Base-by-base conservation (phyloP, 768 basidiomycete genomes). In the Boletus rubropictus region DNA sequence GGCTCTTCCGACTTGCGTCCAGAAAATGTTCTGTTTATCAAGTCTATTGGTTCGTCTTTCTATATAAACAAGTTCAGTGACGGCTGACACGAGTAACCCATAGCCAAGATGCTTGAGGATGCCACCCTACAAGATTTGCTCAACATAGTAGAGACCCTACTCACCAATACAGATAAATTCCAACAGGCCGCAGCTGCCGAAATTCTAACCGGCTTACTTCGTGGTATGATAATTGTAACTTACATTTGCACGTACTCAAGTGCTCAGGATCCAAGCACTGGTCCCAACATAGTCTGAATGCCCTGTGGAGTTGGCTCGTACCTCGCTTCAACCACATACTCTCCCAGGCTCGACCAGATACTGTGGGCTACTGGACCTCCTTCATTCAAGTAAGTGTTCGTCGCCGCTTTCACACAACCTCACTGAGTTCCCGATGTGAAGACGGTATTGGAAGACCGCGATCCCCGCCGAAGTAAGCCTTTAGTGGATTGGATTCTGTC, bases 111-210 rank as follows among this genome's bases (percentile, higher is more conserved):
- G 60, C 81, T 81, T 48, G 80, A 78, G 46, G 70, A 70, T 47
- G 69, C 70, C 25, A 62, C 69, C 11, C 56, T 91, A 27, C 76
- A 82, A 32, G 67, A 67, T 21, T 65, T 84, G 18, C 67, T 87
- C 27, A 61, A 67, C 12, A 68, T 72, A 15, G 71, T 85, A 29
- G 87, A 92, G 33, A 69, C 78, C 11, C 59, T 89, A 24, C 67
- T 89, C 33, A 69, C 66, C 28, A 86, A 85, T 40, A 46, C 74
- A 15, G 86, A 91, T 57, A 86, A 88, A 50, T 91, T 84, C 71
- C 89, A 90, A 66, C 91, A 91, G 61, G 78, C 90, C 21, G 88
- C 88, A 24, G 82, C 83, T 21, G 82, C 81, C 42, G 85, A 85
- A 66, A 65, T 92, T 27, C 61, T 93, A 22, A 73, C 78, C 29